Evolutionary conservation across 1,284 basidiomycete species (phyloP), one percentile per base, ranked within the genome.

Genomic region (Rhodotorula sp.): DNA sequence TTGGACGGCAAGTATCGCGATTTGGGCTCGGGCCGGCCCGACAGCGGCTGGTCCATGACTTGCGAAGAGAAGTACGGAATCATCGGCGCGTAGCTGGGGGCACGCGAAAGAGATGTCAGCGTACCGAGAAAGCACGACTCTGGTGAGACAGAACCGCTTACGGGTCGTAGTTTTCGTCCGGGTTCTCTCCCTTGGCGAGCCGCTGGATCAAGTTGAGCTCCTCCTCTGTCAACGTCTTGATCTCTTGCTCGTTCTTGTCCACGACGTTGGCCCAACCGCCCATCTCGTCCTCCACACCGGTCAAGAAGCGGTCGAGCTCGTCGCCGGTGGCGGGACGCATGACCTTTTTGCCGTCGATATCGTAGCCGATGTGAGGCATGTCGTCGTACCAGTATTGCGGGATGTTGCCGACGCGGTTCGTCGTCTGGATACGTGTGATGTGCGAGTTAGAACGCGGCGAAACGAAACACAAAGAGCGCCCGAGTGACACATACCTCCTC

Each of bases 321-420:
- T 99, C 97, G 65, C 94, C 94, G 79, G 90, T 89, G 60, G 94
- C 95, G 21, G 97, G 95, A 73, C 93, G 89, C 78, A 98, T 86
- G 72, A 99, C 90, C 81, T 91, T 91, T 83, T 92, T 93, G 62
- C 97, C 97, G 80, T 95, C 87, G 80, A 99, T 89, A 82, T 94
- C 88, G 83, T 99, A 99, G 60, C 97, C 97, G 79, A 99, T 88
- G 83, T 99, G 97, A n/a, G 97, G 97, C 77, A 99, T 85, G 83
- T 99, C 95, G 81, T 99, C 97, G 83, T 99, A 99, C 93, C 95
- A 99, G 80, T 98, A 93, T 84, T 93, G 89, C 59, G 97, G 97
- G 67, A 99, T 86, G 83, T 97, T 88, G 70, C 97, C 97, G 77
- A 97, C 89, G 69, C 95, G 90, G 81, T 98, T 99, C 49, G 92